Conservation (phyloP, 108 stramenopile genomes). For the Pseudonitzschia multistriata region DNA sequence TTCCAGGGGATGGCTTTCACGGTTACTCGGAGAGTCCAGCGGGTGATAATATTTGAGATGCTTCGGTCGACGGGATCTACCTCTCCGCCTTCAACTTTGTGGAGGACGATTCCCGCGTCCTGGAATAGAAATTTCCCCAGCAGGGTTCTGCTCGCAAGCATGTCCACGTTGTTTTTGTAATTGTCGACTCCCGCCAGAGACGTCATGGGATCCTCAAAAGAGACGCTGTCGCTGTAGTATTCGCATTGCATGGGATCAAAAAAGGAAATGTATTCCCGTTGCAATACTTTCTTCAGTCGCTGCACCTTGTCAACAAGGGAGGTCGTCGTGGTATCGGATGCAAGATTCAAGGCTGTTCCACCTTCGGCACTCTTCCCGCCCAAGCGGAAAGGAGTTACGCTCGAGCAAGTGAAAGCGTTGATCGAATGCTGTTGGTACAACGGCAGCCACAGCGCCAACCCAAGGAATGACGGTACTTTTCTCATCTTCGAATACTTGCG, state of each 20-base stretch:
- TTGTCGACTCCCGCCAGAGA: constrained; percentile 74
- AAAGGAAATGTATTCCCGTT: constrained; percentile 88
- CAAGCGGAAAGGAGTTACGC: not conserved
- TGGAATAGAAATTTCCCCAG: constrained; percentile 85
- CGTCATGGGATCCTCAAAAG: constrained; percentile 88
- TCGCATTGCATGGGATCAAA: constrained; percentile 89
- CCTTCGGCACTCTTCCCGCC: not conserved
- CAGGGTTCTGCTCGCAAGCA: constrained; percentile 83
- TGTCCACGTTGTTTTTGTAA: constrained; percentile 91
- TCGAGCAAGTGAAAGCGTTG: not conserved
- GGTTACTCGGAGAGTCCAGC: constrained; percentile 91
- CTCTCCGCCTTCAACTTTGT: constrained; percentile 79
- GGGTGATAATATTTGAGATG: constrained; percentile 69
- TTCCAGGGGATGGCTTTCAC: constrained; percentile 87
- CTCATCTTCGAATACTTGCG: not conserved
- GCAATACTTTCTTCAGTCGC: constrained; percentile 66
- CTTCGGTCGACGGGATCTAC: constrained; percentile 18
- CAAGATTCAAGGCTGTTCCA: not conserved
- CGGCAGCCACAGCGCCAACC: not conserved
- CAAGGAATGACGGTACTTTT: not conserved
- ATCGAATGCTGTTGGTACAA: not conserved
- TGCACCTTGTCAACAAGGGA: constrained; percentile 7
- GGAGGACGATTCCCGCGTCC: constrained; percentile 88
- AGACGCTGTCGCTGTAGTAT: constrained; percentile 74
- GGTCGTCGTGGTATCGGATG: not conserved